Evolutionary conservation across 768 basidiomycete species (phyloP).

Genomic region (Mycena sanguinolenta): DNA sequence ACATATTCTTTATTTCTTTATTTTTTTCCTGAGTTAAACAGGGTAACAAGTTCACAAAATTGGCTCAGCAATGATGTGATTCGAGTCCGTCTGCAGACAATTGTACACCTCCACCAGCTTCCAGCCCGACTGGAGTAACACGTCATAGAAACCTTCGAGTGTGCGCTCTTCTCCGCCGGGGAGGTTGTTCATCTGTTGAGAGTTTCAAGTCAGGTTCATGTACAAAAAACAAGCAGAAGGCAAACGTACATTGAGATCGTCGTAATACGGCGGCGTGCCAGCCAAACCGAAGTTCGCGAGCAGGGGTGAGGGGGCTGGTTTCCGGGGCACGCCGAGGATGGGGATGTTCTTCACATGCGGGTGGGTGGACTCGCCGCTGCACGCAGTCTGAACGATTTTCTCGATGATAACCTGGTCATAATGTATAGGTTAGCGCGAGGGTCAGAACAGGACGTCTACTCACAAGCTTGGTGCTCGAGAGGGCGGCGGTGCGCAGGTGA

Average conservation of each 20-base stretch:
- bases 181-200: conserved; percentile 3
- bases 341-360: neutral
- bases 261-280: neutral
- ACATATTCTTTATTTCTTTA: too few species aligned
- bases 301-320: neutral
- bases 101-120: conserved; percentile 18
- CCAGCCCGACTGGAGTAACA: conserved; percentile 18
- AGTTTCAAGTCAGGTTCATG: too few species aligned
- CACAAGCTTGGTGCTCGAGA: conserved; percentile 2
- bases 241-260: conserved; percentile 1
- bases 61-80: conserved; percentile 8
- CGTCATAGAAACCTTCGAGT: conserved; percentile 10
- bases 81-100: neutral
- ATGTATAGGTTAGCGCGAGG: neutral
- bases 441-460: too few species aligned
- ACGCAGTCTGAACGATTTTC: neutral
- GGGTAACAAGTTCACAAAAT: too few species aligned
- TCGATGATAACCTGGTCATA: conserved; percentile 8
- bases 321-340: too few species aligned
- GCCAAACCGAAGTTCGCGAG: too few species aligned
- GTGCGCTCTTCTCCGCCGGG: conserved; percentile 20
- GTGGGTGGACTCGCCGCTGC: neutral
- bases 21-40: too few species aligned
- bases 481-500: conserved; percentile 54
- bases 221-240: neutral